phyloP scores from a whole-genome alignment of 2,329 filamentous ascomycete genomes.

The Zasmidium angulare region DNA sequence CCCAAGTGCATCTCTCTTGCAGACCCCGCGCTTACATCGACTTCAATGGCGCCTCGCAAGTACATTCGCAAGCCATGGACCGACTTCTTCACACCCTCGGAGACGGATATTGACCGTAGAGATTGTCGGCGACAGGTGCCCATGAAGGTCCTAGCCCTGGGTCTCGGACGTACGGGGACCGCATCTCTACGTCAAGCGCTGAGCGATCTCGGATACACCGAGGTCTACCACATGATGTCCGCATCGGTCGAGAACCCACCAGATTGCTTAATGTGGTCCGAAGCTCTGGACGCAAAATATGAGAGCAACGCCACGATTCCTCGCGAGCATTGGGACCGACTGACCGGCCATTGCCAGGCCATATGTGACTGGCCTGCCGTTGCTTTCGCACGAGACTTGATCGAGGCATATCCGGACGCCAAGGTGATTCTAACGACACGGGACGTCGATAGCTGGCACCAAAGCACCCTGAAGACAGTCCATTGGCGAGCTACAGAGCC shows the following conservation, averaged over 20 bases:
- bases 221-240: neutral
- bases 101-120: slow-evolving; percentile 1
- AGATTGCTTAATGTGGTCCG: neutral
- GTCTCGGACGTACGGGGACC: neutral
- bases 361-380: neutral
- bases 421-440: neutral
- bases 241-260: neutral
- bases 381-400: neutral
- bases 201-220: neutral
- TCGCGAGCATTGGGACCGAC: neutral
- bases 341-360: neutral
- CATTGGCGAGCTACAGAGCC: neutral
- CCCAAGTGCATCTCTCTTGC: too few relatives aligned
- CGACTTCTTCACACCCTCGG: too few relatives aligned
- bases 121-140: neutral
- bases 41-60: too few relatives aligned
- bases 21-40: too few relatives aligned
- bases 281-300: neutral
- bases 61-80: too few relatives aligned
- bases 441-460: neutral
- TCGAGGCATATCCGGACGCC: too few relatives aligned
- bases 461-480: neutral
- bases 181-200: neutral
- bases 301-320: neutral
- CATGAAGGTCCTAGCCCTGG: neutral